These are phyloP conservation scores for Aureobasidium melanogenum DNA, from an alignment of 2,329 filamentous ascomycete genomes.

Conservation along the genomic window DNA sequence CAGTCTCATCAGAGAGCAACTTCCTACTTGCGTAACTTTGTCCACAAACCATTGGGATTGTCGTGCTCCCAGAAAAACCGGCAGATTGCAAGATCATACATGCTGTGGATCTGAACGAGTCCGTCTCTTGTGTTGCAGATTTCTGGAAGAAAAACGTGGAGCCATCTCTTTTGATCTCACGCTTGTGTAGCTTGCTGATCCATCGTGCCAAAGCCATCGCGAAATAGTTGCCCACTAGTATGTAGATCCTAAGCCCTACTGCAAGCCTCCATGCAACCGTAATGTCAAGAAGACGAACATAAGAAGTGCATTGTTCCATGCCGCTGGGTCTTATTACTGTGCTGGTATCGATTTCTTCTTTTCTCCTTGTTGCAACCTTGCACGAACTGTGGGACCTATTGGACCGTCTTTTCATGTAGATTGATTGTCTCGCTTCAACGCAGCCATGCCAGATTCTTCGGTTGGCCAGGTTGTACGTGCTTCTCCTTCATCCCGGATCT, in stretches of 20 bases:
- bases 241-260: not conserved
- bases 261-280: slow-evolving; percentile 1
- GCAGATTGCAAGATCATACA: not conserved
- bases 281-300: not conserved
- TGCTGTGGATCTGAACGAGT: not conserved
- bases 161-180: not conserved
- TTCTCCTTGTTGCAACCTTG: not conserved
- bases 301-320: slow-evolving; percentile 2
- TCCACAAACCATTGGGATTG: not conserved
- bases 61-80: not conserved
- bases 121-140: not conserved
- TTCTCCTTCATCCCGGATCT: not conserved
- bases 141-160: not conserved
- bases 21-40: not conserved
- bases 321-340: not conserved
- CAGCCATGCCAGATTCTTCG: slow-evolving; percentile 4
- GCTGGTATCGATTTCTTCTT: not conserved
- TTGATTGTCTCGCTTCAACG: not conserved
- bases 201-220: not conserved
- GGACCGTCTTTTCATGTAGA: not conserved
- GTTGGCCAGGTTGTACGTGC: slow-evolving; percentile 7
- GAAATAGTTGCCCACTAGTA: not conserved
- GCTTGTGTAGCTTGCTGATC: not conserved
- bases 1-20: not conserved
- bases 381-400: not conserved